Base-by-base conservation (phyloP, 148 eudicot species). In the Cornus controversa region DNA sequence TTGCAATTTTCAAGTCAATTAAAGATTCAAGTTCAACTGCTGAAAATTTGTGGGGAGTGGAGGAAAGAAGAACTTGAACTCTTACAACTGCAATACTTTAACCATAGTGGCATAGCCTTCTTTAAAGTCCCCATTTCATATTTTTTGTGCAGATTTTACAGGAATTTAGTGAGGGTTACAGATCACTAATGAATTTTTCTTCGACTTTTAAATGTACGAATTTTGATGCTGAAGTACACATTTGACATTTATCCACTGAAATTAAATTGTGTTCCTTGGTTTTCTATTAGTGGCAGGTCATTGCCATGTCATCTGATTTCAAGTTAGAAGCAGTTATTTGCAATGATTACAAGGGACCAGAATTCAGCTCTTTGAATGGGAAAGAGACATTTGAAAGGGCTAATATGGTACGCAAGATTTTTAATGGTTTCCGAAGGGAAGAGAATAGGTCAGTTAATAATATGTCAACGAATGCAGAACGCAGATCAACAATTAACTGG, bases 281-380 rank as follows among this genome's bases (percentile, higher is more conserved):
- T 71, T 42, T 75, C 20, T 67, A 34, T 73, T 57, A 18, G 57
- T 67, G 22, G 54, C 69, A 84, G 92, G 84, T 74, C 54, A 71
- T 60, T 83, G 65, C 78, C 53, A 91, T 91, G 96, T 81, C 90
- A 36, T 78, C 88, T 72, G 85, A 86, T 81, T 73, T 83, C 77
- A 88, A 88, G 84, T 54, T 87, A 73, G 91, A 90, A 34, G 77
- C 82, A 57, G 80, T 71, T 71, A 82, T 79, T 62, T 64, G 28
- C 84, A 79, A 79, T 68, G 88, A 86, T 24, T 68, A 67, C 26
- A 69, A 72, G 72, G 91, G 84, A 54, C 60, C 88, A 65, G 85
- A 88, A 75, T 76, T 75, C 37, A 65, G 79, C 77, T 76, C 80
- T 68, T 77, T 78, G 36, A 82, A 80, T 77, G 87, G 84, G 74